These are phyloP conservation scores for Pulveroboletus sp. DNA, from an alignment of 768 basidiomycete genomes.

Conservation along the genomic window DNA sequence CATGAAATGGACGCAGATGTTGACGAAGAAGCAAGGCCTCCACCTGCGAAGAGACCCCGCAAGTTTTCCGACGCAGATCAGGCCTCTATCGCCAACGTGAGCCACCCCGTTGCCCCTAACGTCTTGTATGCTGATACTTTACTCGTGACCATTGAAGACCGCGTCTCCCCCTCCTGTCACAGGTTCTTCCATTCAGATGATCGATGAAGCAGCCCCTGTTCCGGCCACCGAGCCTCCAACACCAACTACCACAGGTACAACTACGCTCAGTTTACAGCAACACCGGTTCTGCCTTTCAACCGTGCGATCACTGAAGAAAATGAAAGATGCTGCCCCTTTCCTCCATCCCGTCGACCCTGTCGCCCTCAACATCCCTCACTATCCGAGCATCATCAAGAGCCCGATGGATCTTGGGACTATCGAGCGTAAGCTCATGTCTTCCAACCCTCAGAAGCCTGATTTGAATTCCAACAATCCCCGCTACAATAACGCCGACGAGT, in stretches of 20 bases:
- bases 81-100: constrained; percentile 71
- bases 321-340: constrained; percentile 81
- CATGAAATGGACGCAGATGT: constrained; percentile 21
- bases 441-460: constrained; percentile 77
- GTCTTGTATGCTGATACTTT: not conserved
- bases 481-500: constrained; percentile 74
- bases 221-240: constrained; percentile 16
- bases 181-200: constrained; percentile 31
- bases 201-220: constrained; percentile 21
- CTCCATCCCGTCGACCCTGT: constrained; percentile 84
- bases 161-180: constrained; percentile 73
- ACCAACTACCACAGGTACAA: constrained; percentile 6
- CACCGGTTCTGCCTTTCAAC: constrained; percentile 76
- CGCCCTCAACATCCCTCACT: constrained; percentile 82
- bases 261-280: constrained; percentile 63
- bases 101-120: constrained; percentile 30
- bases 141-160: constrained; percentile 43
- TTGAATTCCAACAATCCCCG: constrained; percentile 66
- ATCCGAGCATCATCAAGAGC: constrained; percentile 76
- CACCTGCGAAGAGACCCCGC: constrained; percentile 80
- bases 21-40: constrained; percentile 57
- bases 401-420: constrained; percentile 96
- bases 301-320: constrained; percentile 78
- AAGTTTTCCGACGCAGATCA: constrained; percentile 74
- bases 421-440: constrained; percentile 79